phyloP scores from a whole-genome alignment of 140 eudicot genomes.

The Cichorium intybus region DNA sequence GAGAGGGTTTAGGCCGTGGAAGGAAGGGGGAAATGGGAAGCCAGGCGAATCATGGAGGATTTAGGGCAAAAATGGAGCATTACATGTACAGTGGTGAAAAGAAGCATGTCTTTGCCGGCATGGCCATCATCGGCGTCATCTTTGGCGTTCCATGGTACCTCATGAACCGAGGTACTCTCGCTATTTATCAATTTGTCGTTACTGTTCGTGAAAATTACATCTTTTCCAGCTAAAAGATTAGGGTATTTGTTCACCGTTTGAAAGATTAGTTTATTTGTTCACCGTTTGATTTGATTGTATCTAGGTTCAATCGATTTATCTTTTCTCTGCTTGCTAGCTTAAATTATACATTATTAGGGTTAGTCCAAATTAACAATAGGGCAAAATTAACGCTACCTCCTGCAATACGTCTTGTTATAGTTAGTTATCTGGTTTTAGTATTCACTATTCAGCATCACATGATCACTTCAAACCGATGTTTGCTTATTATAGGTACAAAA shows the following conservation, averaged over 20 bases:
- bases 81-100: conserved; percentile 75
- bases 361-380: no score
- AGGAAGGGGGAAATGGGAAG: conserved; percentile 41
- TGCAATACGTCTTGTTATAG: no score
- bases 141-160: conserved; percentile 85
- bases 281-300: background rate
- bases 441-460: no score
- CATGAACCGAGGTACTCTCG: conserved; percentile 65
- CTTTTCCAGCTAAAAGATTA: background rate
- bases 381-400: no score
- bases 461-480: no score
- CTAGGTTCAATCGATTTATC: background rate
- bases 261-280: background rate
- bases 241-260: background rate
- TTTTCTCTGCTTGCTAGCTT: background rate
- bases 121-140: conserved; percentile 53
- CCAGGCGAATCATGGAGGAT: conserved; percentile 38
- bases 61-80: conserved; percentile 63
- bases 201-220: background rate
- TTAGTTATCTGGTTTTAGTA: no score
- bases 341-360: conserved; percentile 8
- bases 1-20: conserved; percentile 22
- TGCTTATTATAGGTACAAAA: conserved; percentile 59
- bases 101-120: conserved; percentile 76
- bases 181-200: background rate